Base-by-base conservation (phyloP, 2,329 filamentous ascomycete species). In the Lecanicillium sp. region DNA sequence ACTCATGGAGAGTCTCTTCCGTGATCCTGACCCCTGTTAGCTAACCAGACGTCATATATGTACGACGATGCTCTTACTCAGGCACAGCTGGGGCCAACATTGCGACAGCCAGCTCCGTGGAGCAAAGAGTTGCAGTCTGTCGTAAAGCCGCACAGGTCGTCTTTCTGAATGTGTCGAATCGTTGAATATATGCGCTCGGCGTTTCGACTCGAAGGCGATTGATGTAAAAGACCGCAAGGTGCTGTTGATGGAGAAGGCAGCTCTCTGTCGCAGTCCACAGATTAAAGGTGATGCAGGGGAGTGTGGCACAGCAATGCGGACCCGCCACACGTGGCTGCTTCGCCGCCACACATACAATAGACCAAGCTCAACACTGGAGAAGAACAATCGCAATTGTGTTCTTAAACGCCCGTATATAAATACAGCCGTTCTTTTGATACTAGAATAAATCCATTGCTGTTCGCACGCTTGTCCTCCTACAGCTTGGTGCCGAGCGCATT, bases 1-100 rank as follows among this genome's bases (percentile, higher is more conserved):
- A 88, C 59, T 95, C 89, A 63, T 95, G 86, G 53, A 94, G 78
- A 55, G 93, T 81, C 69, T 96, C 90, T 72, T 98, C 93, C 60
- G 90, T 91, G 61, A 98, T 84, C 70, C 93, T 97, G 54, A 24
- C 44, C 40, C 41, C 11, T 6, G 26, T 23, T 23, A 42, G 40
- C 42, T 24, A 38, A 48, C 23, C 41, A 43, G 42, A 51, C 38
- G 45, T 19, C 44, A 48, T 46, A 44, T 58, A 41, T 27, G 41
- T 35, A 21, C 30, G 38, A 45, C 26, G 38, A 70, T n/a, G n/a
- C n/a, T n/a, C 82, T 61, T 73, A 88, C 84, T 88, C 85, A 58
- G 84, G 84, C 55, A 88, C 82, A 63, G 84, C 83, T 65, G 85
- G 85, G 70, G 81, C 78, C 65, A 86, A 78, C 83, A 87, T 87